Evolutionary conservation across 2,329 filamentous ascomycete genomes (phyloP), one percentile per base, ranked within the genome.

Genomic region (Lasiodiplodia theobromae): DNA sequence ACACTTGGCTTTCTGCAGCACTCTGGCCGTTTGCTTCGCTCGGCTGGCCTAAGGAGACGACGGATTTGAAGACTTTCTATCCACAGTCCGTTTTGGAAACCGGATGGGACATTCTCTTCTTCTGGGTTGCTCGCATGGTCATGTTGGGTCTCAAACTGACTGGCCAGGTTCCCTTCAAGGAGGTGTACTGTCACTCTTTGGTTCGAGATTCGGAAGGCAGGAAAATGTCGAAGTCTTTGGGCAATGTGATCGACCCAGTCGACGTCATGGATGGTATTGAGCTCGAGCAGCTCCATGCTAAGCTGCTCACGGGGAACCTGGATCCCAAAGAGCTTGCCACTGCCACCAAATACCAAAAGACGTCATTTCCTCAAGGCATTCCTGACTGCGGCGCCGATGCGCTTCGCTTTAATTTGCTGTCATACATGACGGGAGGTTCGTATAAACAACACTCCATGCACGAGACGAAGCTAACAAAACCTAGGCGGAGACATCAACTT

Each of bases 161-260:
- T 25, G 94, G 94, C 70, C 87, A 97, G 77, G 87, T 97, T 31
- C 95, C 95, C 0, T 98, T 98, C 84, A 91, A 86, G 68, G 95
- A 98, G 82, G 95, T 98, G n/a, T 98, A 96, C 85, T 97, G 94
- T 79, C 95, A 98, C 81, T 93, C 91, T 63, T 86, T 98, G 40
- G 92, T 98, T 72, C 91, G 95, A 77, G 95, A 98, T 78, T 94
- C 92, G 0, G 94, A 98, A 73, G 95, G 95, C 64, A 87, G 95
- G 70, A 98, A 98, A 83, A 98, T 98, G 95, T 96, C 92, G 71
- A 98, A 98, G 84, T 97, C 93, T 69, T 81, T 98, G 65, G 95
- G 95, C 64, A 98, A 98, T 75, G 95, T 98, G 73, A 91, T 98
- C 74, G 95, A 97, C 78, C 95, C 95, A 69, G 85, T 97, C 54